Evolutionary conservation across 2,329 filamentous ascomycete genomes (phyloP).

Genomic region (Diplodia corticola): DNA sequence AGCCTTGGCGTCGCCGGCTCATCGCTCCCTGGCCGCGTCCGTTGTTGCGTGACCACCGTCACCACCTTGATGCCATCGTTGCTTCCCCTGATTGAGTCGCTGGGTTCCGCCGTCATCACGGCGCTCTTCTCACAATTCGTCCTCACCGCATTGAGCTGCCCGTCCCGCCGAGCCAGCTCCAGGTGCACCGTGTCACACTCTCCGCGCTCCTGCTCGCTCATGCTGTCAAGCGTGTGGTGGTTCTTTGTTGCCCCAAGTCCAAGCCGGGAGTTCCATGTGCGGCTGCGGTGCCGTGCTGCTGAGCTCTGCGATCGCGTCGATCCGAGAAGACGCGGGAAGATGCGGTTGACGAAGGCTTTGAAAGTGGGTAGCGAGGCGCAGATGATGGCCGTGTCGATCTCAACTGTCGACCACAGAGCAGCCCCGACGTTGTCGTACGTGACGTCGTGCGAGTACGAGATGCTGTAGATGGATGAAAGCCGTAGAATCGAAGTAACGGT

Average conservation of each 20-base stretch:
- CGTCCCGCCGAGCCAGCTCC: slow-evolving; percentile 2
- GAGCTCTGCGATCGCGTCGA: background rate
- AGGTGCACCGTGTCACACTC: background rate
- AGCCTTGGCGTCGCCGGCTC: background rate
- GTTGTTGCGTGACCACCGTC: slow-evolving; percentile 5
- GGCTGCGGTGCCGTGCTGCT: background rate
- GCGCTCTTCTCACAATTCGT: slow-evolving; percentile 3
- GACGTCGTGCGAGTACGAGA: slow-evolving; percentile 36
- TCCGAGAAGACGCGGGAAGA: background rate
- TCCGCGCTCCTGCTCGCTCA: background rate
- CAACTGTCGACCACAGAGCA: slow-evolving; percentile 34
- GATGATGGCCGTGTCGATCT: slow-evolving; percentile 35
- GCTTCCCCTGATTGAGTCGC: background rate
- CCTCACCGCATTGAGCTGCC: background rate
- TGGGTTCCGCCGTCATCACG: background rate
- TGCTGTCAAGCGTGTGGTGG: background rate
- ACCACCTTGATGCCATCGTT: slow-evolving; percentile 15
- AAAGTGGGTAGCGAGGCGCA: slow-evolving; percentile 33
- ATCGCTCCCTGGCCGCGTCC: background rate
- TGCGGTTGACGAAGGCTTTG: slow-evolving; percentile 2
- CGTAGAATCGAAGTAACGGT: slow-evolving; percentile 38
- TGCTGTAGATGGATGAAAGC: slow-evolving; percentile 31
- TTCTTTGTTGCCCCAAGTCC: background rate
- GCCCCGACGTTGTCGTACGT: slow-evolving; percentile 38
- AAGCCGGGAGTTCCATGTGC: background rate